These are phyloP conservation scores for Oryza punctata DNA, from an alignment of 176 grass and related monocot genomes.

Conservation along the genomic window DNA sequence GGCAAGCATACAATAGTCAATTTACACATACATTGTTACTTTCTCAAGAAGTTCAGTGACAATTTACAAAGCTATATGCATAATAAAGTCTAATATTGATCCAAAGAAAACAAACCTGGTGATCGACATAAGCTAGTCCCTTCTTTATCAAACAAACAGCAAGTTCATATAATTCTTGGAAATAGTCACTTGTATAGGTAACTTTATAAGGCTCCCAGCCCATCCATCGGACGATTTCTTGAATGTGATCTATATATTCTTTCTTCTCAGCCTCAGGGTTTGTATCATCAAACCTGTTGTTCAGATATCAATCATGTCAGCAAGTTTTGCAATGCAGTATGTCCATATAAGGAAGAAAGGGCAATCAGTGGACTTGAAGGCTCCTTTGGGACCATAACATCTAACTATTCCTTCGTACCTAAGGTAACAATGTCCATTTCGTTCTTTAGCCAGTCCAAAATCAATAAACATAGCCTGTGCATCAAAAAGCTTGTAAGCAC, in stretches of 20 bases:
- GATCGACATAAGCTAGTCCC: slow-evolving; percentile 96
- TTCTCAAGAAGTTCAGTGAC: slow-evolving; percentile 10
- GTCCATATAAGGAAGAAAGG: not conserved
- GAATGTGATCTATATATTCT: slow-evolving; percentile 97
- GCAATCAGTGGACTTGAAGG: slow-evolving; percentile 18
- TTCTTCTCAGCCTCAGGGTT: slow-evolving; percentile 97
- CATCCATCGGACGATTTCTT: slow-evolving; percentile 93
- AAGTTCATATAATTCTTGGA: slow-evolving; percentile 87
- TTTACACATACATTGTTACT: slow-evolving; percentile 2
- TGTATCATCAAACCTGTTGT: slow-evolving; percentile 96
- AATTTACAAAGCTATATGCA: not conserved
- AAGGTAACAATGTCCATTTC: slow-evolving; percentile 88
- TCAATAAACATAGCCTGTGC: slow-evolving; percentile 98
- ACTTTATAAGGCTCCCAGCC: slow-evolving; percentile 97
- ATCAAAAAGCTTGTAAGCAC: slow-evolving; percentile 38
- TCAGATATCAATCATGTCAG: slow-evolving; percentile 20
- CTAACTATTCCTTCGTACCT: slow-evolving; percentile 50
- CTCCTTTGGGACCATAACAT: not conserved
- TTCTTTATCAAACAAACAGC: slow-evolving; percentile 85
- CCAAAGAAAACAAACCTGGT: slow-evolving; percentile 65
- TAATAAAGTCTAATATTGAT: not conserved
- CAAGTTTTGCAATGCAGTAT: not conserved
- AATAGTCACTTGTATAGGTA: slow-evolving; percentile 98
- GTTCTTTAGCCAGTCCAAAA: slow-evolving; percentile 95
- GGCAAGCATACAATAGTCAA: slow-evolving; percentile 42